Evolutionary conservation across 495 filamentous ascomycete species (phyloP).

Genomic region (Aspergillus asperescens): DNA sequence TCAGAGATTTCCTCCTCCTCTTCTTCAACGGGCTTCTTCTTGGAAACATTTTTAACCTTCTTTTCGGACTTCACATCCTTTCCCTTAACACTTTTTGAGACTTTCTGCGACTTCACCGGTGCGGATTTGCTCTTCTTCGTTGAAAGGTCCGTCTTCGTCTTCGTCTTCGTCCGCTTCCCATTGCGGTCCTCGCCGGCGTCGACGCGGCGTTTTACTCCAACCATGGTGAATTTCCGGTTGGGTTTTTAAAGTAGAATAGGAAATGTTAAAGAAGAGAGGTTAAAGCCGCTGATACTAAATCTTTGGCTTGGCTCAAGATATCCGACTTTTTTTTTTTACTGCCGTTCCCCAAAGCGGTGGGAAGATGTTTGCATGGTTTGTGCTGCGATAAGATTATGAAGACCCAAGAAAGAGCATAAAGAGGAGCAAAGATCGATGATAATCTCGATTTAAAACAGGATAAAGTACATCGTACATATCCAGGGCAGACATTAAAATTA

Average conservation of each 20-base stretch:
- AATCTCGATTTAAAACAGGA: background rate
- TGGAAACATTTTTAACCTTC: slow-evolving; percentile 33
- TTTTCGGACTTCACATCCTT: slow-evolving; percentile 25
- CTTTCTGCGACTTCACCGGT: slow-evolving; percentile 26
- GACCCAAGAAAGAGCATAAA: background rate
- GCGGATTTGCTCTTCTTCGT: slow-evolving; percentile 34
- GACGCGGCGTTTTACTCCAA: slow-evolving; percentile 42
- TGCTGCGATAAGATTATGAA: background rate
- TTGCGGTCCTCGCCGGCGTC: slow-evolving; percentile 41
- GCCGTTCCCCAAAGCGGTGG: background rate
- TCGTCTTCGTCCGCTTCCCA: slow-evolving; percentile 46
- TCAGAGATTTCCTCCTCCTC: slow-evolving; percentile 29
- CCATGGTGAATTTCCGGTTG: slow-evolving; percentile 27
- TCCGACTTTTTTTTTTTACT: slow-evolving; percentile 12
- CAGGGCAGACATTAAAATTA: slow-evolving; percentile 4
- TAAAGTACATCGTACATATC: background rate
- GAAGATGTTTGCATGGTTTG: slow-evolving; percentile 5
- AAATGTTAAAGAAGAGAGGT: too few relatives aligned
- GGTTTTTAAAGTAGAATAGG: background rate
- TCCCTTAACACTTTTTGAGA: slow-evolving; percentile 26
- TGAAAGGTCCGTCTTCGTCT: slow-evolving; percentile 33
- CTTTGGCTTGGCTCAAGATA: background rate
- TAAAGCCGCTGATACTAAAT: background rate
- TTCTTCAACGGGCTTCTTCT: slow-evolving; percentile 31
- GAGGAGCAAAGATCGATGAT: background rate